phyloP scores from a whole-genome alignment of 495 filamentous ascomycete genomes.

The Penicillium simplicissimum region DNA sequence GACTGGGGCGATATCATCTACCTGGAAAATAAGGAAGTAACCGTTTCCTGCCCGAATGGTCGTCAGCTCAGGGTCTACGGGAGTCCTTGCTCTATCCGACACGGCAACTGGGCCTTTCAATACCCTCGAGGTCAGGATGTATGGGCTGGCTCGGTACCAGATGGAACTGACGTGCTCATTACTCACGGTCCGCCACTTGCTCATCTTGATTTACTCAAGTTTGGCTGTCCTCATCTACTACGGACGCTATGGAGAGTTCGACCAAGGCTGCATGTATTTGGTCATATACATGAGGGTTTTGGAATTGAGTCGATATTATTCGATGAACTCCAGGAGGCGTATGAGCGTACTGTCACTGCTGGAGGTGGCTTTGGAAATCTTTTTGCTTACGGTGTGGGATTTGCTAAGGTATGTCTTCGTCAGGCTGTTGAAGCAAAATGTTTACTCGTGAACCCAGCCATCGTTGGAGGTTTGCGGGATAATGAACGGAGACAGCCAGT shows the following conservation, averaged over 20 bases:
- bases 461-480: slow-evolving; percentile 29
- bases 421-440: slow-evolving; percentile 24
- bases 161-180: slow-evolving; percentile 69
- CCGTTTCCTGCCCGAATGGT: slow-evolving; percentile 50
- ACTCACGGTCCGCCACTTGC: slow-evolving; percentile 64
- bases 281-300: slow-evolving; percentile 70
- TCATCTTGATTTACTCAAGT: slow-evolving; percentile 60
- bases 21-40: slow-evolving; percentile 47
- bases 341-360: slow-evolving; percentile 23
- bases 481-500: slow-evolving; percentile 21
- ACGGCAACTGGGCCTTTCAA: slow-evolving; percentile 56
- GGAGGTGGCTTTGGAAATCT: slow-evolving; percentile 22
- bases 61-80: slow-evolving; percentile 57
- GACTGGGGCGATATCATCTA: slow-evolving; percentile 52
- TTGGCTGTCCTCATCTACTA: slow-evolving; percentile 65
- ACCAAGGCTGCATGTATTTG: slow-evolving; percentile 72
- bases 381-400: slow-evolving; percentile 19
- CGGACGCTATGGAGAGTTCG: slow-evolving; percentile 64
- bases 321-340: slow-evolving; percentile 22
- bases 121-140: slow-evolving; percentile 30
- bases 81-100: slow-evolving; percentile 48
- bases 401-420: slow-evolving; percentile 6
- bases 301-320: slow-evolving; percentile 38
- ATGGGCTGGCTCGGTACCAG: slow-evolving; percentile 49
- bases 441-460: slow-evolving; percentile 29